These are phyloP conservation scores for Crinitomyces ghanaensis DNA, from an alignment of 805 yeast genomes.

Conservation along the genomic window DNA sequence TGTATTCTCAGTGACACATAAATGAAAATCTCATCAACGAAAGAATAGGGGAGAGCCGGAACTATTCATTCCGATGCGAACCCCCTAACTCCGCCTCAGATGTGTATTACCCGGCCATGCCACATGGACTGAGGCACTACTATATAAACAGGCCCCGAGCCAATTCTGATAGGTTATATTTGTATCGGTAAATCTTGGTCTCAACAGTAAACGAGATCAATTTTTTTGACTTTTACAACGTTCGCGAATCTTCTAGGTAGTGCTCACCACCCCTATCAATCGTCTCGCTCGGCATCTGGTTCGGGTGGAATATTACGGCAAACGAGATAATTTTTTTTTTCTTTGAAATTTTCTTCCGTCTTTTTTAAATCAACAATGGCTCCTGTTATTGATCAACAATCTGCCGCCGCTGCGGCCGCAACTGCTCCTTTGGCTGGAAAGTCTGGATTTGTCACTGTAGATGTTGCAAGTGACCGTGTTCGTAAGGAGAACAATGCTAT, in stretches of 20 bases:
- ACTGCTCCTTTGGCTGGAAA: conserved; percentile 22
- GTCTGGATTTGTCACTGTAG: conserved; percentile 35
- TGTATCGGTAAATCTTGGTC: not conserved
- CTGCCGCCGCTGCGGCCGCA: conserved; percentile 19
- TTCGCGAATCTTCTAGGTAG: conserved; percentile 32
- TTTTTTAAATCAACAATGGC: conserved; percentile 19
- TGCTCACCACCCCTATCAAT: conserved; percentile 33
- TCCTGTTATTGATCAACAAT: conserved; percentile 20
- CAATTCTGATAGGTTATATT: not conserved
- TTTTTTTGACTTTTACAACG: conserved; percentile 21
- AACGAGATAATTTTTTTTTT: conserved; percentile 15
- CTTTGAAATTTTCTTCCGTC: conserved; percentile 2
- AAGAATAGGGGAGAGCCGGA: not conserved
- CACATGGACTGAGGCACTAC: too few species aligned
- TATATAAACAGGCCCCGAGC: too few species aligned
- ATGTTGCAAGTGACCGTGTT: conserved; percentile 46
- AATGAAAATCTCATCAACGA: not conserved
- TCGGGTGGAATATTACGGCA: conserved; percentile 29
- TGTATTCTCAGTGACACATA: not conserved
- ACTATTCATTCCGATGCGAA: not conserved
- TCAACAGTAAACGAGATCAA: not conserved
- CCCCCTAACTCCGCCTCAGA: not conserved
- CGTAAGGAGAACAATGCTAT: conserved; percentile 38
- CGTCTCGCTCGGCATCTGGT: conserved; percentile 33
- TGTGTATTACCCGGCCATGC: not conserved